These are phyloP conservation scores for Plasmodium sp. DNA, from an alignment of 169 alveolate species.

Conservation along the genomic window DNA sequence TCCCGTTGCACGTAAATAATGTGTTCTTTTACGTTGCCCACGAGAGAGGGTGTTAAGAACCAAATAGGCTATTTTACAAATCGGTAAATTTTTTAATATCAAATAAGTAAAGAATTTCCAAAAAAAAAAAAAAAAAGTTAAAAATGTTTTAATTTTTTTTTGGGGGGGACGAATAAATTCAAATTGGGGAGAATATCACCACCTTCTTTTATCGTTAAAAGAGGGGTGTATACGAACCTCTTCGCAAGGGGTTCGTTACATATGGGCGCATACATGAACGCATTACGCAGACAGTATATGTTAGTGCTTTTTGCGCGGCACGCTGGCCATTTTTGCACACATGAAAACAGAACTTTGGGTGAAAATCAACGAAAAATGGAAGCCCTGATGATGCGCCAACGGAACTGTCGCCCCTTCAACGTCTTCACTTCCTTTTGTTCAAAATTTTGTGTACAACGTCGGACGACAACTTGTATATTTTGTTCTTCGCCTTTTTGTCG, in stretches of 20 bases:
- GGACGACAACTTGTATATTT: constrained; percentile 52
- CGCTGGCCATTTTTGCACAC: not conserved
- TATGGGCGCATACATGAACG: not conserved
- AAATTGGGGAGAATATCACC: not conserved
- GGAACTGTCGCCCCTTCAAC: not conserved
- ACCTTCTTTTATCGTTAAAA: not conserved
- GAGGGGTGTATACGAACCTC: not conserved
- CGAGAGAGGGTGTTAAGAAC: not conserved
- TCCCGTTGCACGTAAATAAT: not conserved
- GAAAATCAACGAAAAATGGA: not conserved
- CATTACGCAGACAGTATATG: not conserved
- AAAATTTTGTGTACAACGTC: constrained; percentile 50
- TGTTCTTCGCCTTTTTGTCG: constrained; percentile 63
- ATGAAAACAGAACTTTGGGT: not conserved
- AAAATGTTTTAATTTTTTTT: not conserved
- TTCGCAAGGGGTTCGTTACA: not conserved
- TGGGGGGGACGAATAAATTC: not conserved
- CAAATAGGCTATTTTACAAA: not conserved
- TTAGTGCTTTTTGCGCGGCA: not conserved
- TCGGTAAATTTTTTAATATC: not conserved
- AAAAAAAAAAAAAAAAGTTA: not conserved
- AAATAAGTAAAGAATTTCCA: not conserved
- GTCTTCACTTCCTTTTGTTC: constrained; percentile 6
- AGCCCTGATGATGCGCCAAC: not conserved
- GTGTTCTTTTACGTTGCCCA: not conserved